Percentiles rank a stretch among this genome's conserved stretches.
Evolutionary conservation across 768 basidiomycete species (phyloP).

Genomic region (Boletus coccyginus): DNA sequence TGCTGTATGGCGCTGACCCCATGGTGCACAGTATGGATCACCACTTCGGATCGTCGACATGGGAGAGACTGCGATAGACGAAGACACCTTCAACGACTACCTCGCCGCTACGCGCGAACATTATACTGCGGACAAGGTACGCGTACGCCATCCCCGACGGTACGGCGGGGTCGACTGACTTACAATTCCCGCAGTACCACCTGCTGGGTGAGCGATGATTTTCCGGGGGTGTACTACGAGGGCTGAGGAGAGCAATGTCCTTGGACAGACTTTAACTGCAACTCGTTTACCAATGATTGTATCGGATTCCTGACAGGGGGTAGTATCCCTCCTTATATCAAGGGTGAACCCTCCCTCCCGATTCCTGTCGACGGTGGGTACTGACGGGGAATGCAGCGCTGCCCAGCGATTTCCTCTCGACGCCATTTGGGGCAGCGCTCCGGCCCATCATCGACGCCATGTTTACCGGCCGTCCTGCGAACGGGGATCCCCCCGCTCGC

Average conservation of each 20-base stretch:
- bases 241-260: not conserved
- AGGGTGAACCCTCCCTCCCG: conserved; percentile 42
- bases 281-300: conserved; percentile 89
- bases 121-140: conserved; percentile 88
- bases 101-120: conserved; percentile 67
- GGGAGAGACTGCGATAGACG: conserved; percentile 78
- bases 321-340: conserved; percentile 79
- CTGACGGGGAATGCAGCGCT: conserved; percentile 45
- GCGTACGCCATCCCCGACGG: conserved; percentile 12
- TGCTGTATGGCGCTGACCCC: not conserved
- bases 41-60: conserved; percentile 71
- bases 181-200: conserved; percentile 61
- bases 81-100: conserved; percentile 86
- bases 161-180: not conserved
- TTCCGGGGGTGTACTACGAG: not conserved
- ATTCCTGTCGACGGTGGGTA: not conserved
- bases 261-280: conserved; percentile 83
- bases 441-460: conserved; percentile 90
- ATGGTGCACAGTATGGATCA: conserved; percentile 57
- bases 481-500: conserved; percentile 31
- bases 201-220: conserved; percentile 55
- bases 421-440: conserved; percentile 82
- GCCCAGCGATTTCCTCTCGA: conserved; percentile 82
- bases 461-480: conserved; percentile 52
- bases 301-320: conserved; percentile 84